A percentile compares a stretch with the other conserved stretches of the same genome.
These are phyloP conservation scores for Aspergillus intermedius DNA, from an alignment of 2,329 filamentous ascomycete species.

Conservation along the genomic window DNA sequence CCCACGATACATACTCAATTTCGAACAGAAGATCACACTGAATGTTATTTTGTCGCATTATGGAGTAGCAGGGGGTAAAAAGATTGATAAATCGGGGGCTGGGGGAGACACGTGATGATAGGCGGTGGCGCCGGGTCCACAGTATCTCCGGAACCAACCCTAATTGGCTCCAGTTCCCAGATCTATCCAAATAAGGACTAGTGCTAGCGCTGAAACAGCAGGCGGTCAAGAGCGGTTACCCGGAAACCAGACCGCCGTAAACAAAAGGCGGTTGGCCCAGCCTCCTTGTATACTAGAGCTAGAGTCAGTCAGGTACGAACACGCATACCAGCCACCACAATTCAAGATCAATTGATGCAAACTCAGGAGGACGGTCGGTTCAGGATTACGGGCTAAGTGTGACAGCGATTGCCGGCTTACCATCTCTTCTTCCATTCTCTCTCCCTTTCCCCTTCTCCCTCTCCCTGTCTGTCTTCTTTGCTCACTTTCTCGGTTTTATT, in stretches of 20 bases:
- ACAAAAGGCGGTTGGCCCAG: slow-evolving; percentile 38
- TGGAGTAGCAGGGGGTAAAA: neutral
- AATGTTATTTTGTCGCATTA: neutral
- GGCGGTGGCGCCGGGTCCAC: slow-evolving; percentile 4
- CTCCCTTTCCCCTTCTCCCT: slow-evolving; percentile 19
- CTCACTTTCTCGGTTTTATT: slow-evolving; percentile 15
- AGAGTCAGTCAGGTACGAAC: neutral
- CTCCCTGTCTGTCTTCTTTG: slow-evolving; percentile 19
- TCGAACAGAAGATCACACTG: neutral
- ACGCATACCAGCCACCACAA: slow-evolving; percentile 30
- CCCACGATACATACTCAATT: neutral
- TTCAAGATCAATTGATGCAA: neutral
- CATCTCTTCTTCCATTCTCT: slow-evolving; percentile 22
- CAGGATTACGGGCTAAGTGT: slow-evolving; percentile 5
- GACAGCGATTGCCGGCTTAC: slow-evolving; percentile 29
- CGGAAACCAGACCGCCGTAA: slow-evolving; percentile 31
- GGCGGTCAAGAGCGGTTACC: slow-evolving; percentile 30
- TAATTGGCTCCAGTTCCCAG: slow-evolving; percentile 5
- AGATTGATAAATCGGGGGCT: slow-evolving; percentile 11
- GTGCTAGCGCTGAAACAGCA: slow-evolving; percentile 7
- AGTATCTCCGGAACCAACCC: neutral
- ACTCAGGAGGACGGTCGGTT: neutral
- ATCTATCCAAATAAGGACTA: slow-evolving; percentile 8
- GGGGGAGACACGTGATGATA: slow-evolving; percentile 12
- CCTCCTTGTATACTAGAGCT: slow-evolving; percentile 24